These are phyloP conservation scores for Monilinia aucupariae DNA, from an alignment of 2,329 filamentous ascomycete species.

Conservation along the genomic window DNA sequence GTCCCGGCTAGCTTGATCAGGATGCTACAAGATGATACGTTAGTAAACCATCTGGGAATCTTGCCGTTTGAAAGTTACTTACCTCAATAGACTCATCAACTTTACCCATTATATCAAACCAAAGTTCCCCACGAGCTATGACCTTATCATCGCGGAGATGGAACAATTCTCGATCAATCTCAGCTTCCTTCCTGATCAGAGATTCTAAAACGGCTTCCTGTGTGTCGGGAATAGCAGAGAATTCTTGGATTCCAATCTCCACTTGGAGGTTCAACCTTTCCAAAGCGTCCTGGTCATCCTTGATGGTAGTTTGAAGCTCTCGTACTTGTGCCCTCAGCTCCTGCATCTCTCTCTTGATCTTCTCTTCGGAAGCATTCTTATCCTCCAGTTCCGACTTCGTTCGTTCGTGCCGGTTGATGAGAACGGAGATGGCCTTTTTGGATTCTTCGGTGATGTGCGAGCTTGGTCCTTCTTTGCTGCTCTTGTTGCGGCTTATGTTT, in stretches of 20 bases:
- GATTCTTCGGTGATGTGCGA: not conserved
- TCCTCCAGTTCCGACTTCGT: not conserved
- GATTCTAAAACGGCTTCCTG: not conserved
- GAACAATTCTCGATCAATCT: not conserved
- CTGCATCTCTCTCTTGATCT: not conserved
- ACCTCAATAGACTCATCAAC: not conserved
- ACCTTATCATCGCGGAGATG: not conserved
- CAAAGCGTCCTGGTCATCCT: not conserved
- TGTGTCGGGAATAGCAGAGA: not conserved
- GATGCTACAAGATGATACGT: not conserved
- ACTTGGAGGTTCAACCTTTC: not conserved
- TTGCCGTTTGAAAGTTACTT: not conserved
- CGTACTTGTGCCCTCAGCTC: not conserved
- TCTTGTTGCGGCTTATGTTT: not conserved
- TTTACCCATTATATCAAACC: not conserved
- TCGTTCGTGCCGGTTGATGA: constrained; percentile 3
- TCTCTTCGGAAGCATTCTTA: not conserved
- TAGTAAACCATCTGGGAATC: not conserved
- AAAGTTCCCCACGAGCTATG: not conserved
- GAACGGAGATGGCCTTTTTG: not conserved
- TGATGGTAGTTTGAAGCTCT: not conserved
- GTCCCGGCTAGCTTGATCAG: not conserved
- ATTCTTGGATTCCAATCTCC: not conserved
- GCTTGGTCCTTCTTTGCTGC: no score
- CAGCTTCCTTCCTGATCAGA: not conserved